These are phyloP conservation scores for Gelatoporia subvermispora DNA, from an alignment of 768 basidiomycete species.

Conservation along the genomic window DNA sequence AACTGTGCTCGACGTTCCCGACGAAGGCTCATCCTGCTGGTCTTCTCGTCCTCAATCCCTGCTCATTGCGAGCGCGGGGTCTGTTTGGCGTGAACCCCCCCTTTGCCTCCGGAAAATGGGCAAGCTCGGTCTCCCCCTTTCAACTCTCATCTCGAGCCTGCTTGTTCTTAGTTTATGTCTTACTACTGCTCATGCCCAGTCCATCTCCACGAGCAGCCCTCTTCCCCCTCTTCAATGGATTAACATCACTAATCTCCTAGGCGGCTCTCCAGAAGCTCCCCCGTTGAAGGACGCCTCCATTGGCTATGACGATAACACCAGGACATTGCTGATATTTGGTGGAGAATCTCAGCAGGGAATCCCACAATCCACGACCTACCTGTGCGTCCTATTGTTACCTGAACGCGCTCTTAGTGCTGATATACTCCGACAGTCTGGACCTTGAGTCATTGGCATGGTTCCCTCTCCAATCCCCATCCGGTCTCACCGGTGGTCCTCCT, in stretches of 20 bases:
- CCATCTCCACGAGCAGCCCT: slow-evolving; percentile 47
- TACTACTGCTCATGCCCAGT: slow-evolving; percentile 33
- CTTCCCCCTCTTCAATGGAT: slow-evolving; percentile 69
- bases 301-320: slow-evolving; percentile 45
- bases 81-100: slow-evolving; percentile 7
- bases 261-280: slow-evolving; percentile 51
- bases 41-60: slow-evolving; percentile 11
- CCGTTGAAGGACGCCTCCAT: slow-evolving; percentile 69
- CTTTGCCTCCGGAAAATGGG: slow-evolving; percentile 11
- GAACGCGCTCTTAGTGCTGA: not conserved
- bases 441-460: slow-evolving; percentile 60
- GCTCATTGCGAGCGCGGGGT: slow-evolving; percentile 24
- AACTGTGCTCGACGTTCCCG: too few relatives aligned
- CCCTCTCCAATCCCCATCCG: slow-evolving; percentile 45
- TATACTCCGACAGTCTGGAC: slow-evolving; percentile 44
- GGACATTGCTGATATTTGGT: slow-evolving; percentile 67
- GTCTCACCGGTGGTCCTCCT: slow-evolving; percentile 45
- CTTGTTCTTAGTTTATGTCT: slow-evolving; percentile 19
- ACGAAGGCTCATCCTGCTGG: too few relatives aligned
- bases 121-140: not conserved
- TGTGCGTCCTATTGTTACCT: slow-evolving; percentile 40
- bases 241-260: slow-evolving; percentile 55
- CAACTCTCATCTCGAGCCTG: slow-evolving; percentile 13
- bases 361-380: slow-evolving; percentile 57
- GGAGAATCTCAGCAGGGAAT: slow-evolving; percentile 67